These are phyloP conservation scores for Phtheirospermum japonicum DNA, from an alignment of 257 asterid genomes.

Conservation along the genomic window DNA sequence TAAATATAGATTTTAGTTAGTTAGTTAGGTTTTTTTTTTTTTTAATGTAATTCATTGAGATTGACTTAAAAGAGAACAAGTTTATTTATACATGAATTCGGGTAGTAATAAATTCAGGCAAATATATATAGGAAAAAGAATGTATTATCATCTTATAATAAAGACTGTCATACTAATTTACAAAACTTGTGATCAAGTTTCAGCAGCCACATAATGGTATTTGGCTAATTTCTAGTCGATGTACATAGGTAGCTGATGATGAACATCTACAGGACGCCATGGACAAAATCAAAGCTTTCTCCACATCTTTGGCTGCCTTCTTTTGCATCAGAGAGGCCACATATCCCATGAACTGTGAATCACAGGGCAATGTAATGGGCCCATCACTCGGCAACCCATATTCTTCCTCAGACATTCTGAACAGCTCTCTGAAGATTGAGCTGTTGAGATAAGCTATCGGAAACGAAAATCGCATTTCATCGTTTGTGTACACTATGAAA, in stretches of 20 bases:
- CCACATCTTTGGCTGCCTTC: conserved; percentile 29
- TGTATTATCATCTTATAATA: too few relatives aligned
- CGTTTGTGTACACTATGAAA: conserved; percentile 35
- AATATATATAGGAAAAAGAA: too few relatives aligned
- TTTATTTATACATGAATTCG: too few relatives aligned
- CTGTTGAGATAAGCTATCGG: conserved; percentile 31
- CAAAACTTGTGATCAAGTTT: background rate
- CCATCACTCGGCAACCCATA: conserved; percentile 24
- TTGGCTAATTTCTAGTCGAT: conserved; percentile 11
- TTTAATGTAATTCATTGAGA: too few relatives aligned
- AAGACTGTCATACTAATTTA: background rate
- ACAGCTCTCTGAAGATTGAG: conserved; percentile 11
- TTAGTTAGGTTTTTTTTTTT: too few relatives aligned
- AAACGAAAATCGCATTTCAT: conserved; percentile 31
- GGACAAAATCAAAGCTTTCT: conserved; percentile 33
- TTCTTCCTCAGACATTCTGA: conserved; percentile 27
- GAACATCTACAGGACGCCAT: conserved; percentile 21
- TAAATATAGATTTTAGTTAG: too few relatives aligned
- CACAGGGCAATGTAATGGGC: conserved; percentile 22
- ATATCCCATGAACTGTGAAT: conserved; percentile 26
- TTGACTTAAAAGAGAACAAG: too few relatives aligned
- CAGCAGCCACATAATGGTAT: conserved; percentile 20
- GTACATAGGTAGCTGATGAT: conserved; percentile 19
- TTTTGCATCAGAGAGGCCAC: conserved; percentile 22
- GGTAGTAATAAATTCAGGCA: too few relatives aligned